Conservation (phyloP, 2,329 filamentous ascomycete species). For the Verticillium alfalfae region DNA sequence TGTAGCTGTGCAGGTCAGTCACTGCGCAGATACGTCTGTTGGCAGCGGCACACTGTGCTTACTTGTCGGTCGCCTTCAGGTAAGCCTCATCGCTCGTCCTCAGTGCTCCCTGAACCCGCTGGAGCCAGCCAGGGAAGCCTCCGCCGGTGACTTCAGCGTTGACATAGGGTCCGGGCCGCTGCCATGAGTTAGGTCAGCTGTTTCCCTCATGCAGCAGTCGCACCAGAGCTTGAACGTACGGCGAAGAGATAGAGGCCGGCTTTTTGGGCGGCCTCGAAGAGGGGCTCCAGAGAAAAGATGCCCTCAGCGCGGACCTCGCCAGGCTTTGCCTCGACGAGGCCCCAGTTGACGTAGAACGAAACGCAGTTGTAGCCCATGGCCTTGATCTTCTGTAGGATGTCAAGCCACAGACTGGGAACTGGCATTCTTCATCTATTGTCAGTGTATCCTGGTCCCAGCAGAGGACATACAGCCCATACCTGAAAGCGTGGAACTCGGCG, state of each 20-base stretch:
- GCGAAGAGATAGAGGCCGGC: conserved; percentile 68
- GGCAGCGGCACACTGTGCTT: conserved; percentile 14
- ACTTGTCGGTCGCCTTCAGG: conserved; percentile 56
- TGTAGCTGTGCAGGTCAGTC: conserved; percentile 36
- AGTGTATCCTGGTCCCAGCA: neutral
- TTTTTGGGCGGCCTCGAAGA: conserved; percentile 62
- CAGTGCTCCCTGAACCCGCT: conserved; percentile 52
- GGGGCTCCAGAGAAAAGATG: conserved; percentile 61
- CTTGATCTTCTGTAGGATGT: conserved; percentile 71
- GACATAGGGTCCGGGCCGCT: conserved; percentile 59
- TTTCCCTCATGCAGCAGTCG: neutral
- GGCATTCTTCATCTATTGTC: conserved; percentile 16
- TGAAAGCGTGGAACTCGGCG: conserved; percentile 61
- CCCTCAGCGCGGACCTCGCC: conserved; percentile 62
- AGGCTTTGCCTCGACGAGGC: conserved; percentile 61
- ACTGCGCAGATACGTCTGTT: neutral
- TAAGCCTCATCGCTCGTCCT: conserved; percentile 52
- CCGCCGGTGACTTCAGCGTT: conserved; percentile 66
- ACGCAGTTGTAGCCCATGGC: conserved; percentile 66
- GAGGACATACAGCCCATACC: conserved; percentile 3
- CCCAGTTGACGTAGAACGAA: conserved; percentile 70
- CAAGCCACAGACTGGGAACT: conserved; percentile 42
- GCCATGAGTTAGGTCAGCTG: neutral
- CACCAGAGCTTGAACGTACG: conserved; percentile 2
- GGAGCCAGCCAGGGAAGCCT: conserved; percentile 69